Evolutionary conservation across 805 yeast species (phyloP), one percentile per base, ranked within the genome.

Genomic region (Ogataea ganodermae): DNA sequence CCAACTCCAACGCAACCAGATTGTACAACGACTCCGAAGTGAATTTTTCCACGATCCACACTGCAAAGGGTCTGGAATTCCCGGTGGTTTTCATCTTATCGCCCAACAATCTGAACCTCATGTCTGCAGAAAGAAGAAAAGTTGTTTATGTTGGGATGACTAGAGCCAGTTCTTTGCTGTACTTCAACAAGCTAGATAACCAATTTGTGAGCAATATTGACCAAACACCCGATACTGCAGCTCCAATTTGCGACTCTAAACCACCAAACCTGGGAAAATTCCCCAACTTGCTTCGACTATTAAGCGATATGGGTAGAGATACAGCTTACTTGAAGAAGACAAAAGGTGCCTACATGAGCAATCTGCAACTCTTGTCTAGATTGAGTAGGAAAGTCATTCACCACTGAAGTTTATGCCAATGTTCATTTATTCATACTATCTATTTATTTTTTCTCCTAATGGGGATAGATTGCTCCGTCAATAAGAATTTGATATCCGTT

Each of bases 41-140:
- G 6, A 80, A 79, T 42, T 54, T 85, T 1, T 80, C 89, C 0
- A 86, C 92, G 0, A 77, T 86, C 1, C 92, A 86, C 62, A 73
- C 87, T 0, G 81, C 91, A 1, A 86, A 86, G 55, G 92, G 94
- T 0, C 62, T 84, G 4, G 90, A 86, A 51, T 84, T 80, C 55
- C 89, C 90, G 0, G 70, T 84, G 10, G 89, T 83, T 1, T 84
- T 85, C 61, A 55, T 84, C 3, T 52, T 72, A 7, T 55, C 65
- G 2, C 52, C 56, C 10, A 59, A 57, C 48, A 59, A 57, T 45
- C 40, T 41, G 42, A 45, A 48, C 26, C 28, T 55, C 12, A 28
- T 46, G 13, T 61, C 35, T 17, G 49, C 51, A 1, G 67, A 63
- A 13, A 72, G 70, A 13, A 67, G 70, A 13, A 69, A 81, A 39